These are phyloP conservation scores for Fonsecaea erecta DNA, from an alignment of 2,329 filamentous ascomycete species.

Conservation along the genomic window DNA sequence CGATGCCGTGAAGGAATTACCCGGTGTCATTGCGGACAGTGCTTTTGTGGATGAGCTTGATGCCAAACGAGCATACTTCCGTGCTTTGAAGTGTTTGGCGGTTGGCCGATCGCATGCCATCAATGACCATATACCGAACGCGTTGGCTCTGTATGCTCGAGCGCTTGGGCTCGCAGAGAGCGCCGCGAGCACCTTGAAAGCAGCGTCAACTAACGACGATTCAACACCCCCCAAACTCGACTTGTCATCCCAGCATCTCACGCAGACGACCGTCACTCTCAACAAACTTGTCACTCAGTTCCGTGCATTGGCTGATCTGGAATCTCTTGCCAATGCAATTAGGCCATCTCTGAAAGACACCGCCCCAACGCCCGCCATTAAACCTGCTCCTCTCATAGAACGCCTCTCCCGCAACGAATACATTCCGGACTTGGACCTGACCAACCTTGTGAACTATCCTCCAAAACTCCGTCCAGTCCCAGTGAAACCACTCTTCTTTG, in stretches of 20 bases:
- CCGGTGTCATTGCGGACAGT: conserved; percentile 84
- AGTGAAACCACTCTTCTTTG: conserved; percentile 93
- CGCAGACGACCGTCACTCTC: conserved; percentile 66
- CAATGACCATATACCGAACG: conserved; percentile 72
- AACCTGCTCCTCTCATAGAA: conserved; percentile 69
- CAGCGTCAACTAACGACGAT: conserved; percentile 46
- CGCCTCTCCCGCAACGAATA: conserved; percentile 75
- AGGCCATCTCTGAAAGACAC: conserved; percentile 40
- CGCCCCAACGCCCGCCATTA: conserved; percentile 26
- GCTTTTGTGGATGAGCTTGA: conserved; percentile 77
- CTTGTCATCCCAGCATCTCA: conserved; percentile 63
- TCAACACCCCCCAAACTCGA: conserved; percentile 66
- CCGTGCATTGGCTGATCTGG: conserved; percentile 83
- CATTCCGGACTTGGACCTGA: conserved; percentile 68
- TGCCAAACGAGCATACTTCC: conserved; percentile 80
- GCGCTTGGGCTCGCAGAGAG: conserved; percentile 66
- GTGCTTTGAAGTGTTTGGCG: conserved; percentile 83
- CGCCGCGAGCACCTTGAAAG: conserved; percentile 55
- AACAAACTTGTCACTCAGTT: conserved; percentile 76
- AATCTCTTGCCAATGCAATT: conserved; percentile 46
- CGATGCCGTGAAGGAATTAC: conserved; percentile 84
- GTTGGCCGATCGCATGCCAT: conserved; percentile 84
- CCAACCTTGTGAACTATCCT: conserved; percentile 83
- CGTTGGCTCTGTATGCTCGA: conserved; percentile 80
- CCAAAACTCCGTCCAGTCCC: conserved; percentile 81